Evolutionary conservation across 441 rosid genomes (phyloP).

Genomic region (Metrosideros polymorpha): DNA sequence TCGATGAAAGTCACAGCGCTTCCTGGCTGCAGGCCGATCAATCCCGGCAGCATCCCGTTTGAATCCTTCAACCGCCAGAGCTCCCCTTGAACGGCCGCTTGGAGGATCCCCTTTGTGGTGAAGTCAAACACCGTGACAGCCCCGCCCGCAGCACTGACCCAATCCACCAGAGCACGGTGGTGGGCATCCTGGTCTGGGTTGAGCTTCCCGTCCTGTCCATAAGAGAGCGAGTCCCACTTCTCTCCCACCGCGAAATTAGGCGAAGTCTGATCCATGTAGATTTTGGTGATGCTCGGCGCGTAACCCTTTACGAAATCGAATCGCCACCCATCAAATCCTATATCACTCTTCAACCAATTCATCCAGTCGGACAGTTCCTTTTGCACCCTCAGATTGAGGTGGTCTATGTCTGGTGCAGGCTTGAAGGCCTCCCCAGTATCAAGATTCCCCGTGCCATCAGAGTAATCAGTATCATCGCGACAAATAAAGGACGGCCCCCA

Average conservation of each 20-base stretch:
- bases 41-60: slow-evolving; percentile 66
- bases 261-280: slow-evolving; percentile 32
- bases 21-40: slow-evolving; percentile 54
- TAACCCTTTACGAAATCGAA: slow-evolving; percentile 67
- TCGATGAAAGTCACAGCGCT: slow-evolving; percentile 81
- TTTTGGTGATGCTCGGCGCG: slow-evolving; percentile 44
- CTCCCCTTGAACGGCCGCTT: slow-evolving; percentile 63
- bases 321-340: slow-evolving; percentile 80
- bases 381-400: slow-evolving; percentile 55
- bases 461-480: slow-evolving; percentile 27
- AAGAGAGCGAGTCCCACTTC: slow-evolving; percentile 54
- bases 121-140: slow-evolving; percentile 61
- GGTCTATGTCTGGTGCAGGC: slow-evolving; percentile 76
- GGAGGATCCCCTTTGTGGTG: slow-evolving; percentile 73
- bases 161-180: slow-evolving; percentile 35
- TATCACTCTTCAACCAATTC: slow-evolving; percentile 72
- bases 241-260: slow-evolving; percentile 79
- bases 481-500: slow-evolving; percentile 81
- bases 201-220: slow-evolving; percentile 40
- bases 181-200: slow-evolving; percentile 41
- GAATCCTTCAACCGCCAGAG: slow-evolving; percentile 68
- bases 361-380: slow-evolving; percentile 72
- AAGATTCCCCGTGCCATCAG: slow-evolving; percentile 57
- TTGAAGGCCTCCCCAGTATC: slow-evolving; percentile 43
- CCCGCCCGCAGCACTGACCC: slow-evolving; percentile 61